Conservation (phyloP, 164 flowering plant genomes). For the Buxus sempervirens region DNA sequence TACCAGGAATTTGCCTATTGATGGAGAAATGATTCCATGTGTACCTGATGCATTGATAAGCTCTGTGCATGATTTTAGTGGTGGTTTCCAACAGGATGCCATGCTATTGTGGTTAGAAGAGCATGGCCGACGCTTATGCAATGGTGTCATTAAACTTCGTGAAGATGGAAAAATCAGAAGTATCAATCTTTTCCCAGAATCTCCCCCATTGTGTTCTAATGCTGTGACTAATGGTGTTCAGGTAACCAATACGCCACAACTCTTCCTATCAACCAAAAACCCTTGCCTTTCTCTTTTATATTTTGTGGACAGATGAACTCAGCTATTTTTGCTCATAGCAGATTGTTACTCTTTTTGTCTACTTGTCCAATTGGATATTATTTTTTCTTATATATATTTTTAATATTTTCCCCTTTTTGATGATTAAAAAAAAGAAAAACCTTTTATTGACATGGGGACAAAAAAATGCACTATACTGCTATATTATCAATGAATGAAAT, state of each 20-base stretch:
- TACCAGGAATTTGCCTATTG: conserved; percentile 45
- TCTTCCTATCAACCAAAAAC: background rate
- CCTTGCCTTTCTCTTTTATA: background rate
- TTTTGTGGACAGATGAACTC: background rate
- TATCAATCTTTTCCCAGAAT: conserved; percentile 69
- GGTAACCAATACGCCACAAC: conserved; percentile 33
- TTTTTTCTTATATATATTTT: too few relatives aligned
- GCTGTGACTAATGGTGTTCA: conserved; percentile 78
- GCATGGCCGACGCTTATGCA: conserved; percentile 67
- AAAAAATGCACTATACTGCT: too few relatives aligned
- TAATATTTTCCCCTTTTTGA: too few relatives aligned
- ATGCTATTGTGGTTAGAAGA: conserved; percentile 95
- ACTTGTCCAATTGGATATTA: too few relatives aligned
- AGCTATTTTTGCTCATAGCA: too few relatives aligned
- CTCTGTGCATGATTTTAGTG: conserved; percentile 34
- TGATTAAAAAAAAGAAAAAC: too few relatives aligned
- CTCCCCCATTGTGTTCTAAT: conserved; percentile 61
- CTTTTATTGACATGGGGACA: too few relatives aligned
- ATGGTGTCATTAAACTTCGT: conserved; percentile 58
- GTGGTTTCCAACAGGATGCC: conserved; percentile 60
- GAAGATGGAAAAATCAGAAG: conserved; percentile 31
- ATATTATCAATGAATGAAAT: too few relatives aligned
- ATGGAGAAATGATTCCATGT: conserved; percentile 84
- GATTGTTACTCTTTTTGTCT: too few relatives aligned
- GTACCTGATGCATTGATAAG: conserved; percentile 53